Percentiles rank a stretch among this genome's conserved stretches.
Evolutionary conservation across 257 asterid genomes (phyloP).

Genomic region (Leonotis leonurus): DNA sequence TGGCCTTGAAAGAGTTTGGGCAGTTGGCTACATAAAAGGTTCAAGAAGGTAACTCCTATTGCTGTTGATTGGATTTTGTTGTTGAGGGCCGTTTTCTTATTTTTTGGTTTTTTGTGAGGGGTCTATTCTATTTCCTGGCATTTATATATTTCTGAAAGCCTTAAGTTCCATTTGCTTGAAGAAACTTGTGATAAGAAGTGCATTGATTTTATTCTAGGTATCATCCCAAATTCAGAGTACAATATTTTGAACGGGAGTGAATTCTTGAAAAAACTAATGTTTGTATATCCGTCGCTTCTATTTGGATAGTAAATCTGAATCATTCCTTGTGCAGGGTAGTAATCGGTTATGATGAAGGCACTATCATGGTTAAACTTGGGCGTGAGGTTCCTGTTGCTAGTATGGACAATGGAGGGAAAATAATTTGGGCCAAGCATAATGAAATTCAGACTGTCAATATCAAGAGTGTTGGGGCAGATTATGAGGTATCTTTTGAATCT

Average conservation of each 20-base stretch:
- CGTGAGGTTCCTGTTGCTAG: slow-evolving; percentile 97
- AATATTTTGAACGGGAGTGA: neutral
- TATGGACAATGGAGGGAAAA: slow-evolving; percentile 95
- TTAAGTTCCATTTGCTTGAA: slow-evolving; percentile 1
- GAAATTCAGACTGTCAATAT: slow-evolving; percentile 96
- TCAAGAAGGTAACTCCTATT: slow-evolving; percentile 71
- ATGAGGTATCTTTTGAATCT: slow-evolving; percentile 50
- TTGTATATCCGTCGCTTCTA: neutral
- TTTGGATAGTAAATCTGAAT: slow-evolving; percentile 7
- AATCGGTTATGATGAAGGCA: slow-evolving; percentile 97
- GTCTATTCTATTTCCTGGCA: neutral
- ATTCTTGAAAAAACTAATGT: neutral
- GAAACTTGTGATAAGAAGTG: neutral
- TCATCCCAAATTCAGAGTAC: neutral
- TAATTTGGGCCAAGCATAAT: slow-evolving; percentile 97
- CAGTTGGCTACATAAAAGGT: slow-evolving; percentile 85
- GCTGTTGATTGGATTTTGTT: slow-evolving; percentile 9
- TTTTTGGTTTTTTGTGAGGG: too few species aligned
- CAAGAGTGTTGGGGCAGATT: slow-evolving; percentile 90
- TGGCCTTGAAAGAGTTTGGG: slow-evolving; percentile 99
- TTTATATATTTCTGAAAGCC: slow-evolving; percentile 10
- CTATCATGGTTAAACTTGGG: slow-evolving; percentile 97
- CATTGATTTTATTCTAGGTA: slow-evolving; percentile 3
- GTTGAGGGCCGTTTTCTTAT: neutral
- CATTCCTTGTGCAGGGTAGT: slow-evolving; percentile 60